Conservation (phyloP, 129 eudicot species). For the Tanacetum coccineum region DNA sequence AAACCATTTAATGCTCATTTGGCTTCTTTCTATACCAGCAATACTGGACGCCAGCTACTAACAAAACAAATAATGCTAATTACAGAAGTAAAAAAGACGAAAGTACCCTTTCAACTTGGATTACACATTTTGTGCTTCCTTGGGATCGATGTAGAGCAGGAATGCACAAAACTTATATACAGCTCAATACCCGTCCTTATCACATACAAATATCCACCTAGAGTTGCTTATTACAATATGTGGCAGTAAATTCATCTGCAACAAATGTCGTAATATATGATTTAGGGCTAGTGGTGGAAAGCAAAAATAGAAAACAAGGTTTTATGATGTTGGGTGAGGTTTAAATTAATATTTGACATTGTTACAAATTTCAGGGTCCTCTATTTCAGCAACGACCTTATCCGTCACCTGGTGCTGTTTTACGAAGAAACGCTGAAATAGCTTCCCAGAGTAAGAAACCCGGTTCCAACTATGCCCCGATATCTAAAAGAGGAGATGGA, state of each 20-base stretch:
- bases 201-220: no score
- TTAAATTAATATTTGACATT: constrained; percentile 1
- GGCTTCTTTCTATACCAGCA: no score
- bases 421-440: constrained; percentile 86
- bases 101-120: no score
- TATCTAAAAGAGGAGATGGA: constrained; percentile 98
- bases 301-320: neutral
- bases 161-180: no score
- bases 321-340: neutral
- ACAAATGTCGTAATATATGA: constrained; percentile 1
- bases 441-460: constrained; percentile 80
- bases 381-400: constrained; percentile 97
- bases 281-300: neutral
- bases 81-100: no score
- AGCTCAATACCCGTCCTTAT: no score
- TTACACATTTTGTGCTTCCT: no score
- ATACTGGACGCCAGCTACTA: no score
- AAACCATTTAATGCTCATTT: no score
- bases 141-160: no score
- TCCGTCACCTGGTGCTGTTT: constrained; percentile 98
- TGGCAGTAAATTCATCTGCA: constrained; percentile 1
- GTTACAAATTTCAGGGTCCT: constrained; percentile 69
- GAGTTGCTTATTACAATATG: neutral
- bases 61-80: no score
- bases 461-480: constrained; percentile 57